Conservation (phyloP, 2,329 filamentous ascomycete genomes). For the Penicillium sp. region DNA sequence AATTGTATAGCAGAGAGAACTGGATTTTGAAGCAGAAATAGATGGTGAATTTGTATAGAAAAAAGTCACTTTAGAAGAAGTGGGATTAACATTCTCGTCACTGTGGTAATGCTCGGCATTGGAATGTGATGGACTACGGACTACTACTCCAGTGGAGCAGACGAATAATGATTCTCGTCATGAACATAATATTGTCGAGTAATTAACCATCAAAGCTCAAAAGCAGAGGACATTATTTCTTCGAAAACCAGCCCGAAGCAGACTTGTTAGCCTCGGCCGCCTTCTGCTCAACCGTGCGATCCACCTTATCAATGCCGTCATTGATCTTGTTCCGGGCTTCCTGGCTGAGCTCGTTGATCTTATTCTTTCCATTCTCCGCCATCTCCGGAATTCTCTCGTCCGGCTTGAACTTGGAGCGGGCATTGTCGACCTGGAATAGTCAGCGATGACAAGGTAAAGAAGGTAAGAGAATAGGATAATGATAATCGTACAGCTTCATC, state of each 20-base stretch:
- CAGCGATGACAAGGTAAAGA: background rate
- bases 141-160: background rate
- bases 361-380: constrained; percentile 54
- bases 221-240: constrained; percentile 23
- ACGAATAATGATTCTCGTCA: background rate
- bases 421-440: constrained; percentile 51
- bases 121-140: constrained; percentile 15
- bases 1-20: background rate
- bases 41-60: background rate
- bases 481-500: constrained; percentile 61
- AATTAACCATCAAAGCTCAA: background rate
- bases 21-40: background rate
- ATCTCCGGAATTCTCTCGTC: constrained; percentile 58
- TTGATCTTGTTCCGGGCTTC: constrained; percentile 55
- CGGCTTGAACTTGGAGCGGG: constrained; percentile 52
- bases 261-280: constrained; percentile 78
- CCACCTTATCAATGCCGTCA: constrained; percentile 65
- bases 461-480: constrained; percentile 14
- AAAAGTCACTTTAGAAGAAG: background rate
- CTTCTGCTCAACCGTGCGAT: constrained; percentile 72
- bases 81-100: constrained; percentile 10
- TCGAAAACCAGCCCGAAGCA: constrained; percentile 79
- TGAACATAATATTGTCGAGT: background rate
- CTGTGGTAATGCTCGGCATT: constrained; percentile 21
- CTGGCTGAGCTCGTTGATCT: constrained; percentile 58